These are phyloP conservation scores for Gloeopeniophorella convolvens DNA, from an alignment of 768 basidiomycete species.

Conservation along the genomic window DNA sequence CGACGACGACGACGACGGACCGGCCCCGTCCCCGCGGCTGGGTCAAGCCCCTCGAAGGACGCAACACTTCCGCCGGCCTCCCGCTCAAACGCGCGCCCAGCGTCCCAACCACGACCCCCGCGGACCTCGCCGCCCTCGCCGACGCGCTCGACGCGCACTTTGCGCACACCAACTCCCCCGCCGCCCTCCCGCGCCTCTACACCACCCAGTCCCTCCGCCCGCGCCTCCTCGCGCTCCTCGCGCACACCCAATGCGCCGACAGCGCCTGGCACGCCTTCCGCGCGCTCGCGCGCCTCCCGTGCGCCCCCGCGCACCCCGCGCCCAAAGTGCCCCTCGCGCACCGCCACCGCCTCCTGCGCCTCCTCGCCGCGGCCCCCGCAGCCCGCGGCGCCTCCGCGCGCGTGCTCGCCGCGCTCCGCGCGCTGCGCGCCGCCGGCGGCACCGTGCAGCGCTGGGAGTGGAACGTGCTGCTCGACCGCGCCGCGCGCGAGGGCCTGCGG, in stretches of 20 bases:
- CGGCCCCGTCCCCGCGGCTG: neutral
- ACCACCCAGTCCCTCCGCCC: neutral
- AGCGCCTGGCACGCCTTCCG: conserved; percentile 41
- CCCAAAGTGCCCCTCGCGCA: conserved; percentile 31
- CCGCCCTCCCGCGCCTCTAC: conserved; percentile 9
- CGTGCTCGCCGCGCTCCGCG: conserved; percentile 60
- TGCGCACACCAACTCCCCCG: neutral
- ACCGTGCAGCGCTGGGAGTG: conserved; percentile 59
- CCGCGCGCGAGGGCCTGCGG: conserved; percentile 55
- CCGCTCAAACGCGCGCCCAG: conserved; percentile 5
- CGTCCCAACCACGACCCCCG: conserved; percentile 4
- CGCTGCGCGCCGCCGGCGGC: conserved; percentile 50
- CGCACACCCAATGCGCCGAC: conserved; percentile 4
- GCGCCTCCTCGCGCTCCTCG: conserved; percentile 8
- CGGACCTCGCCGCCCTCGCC: conserved; percentile 9
- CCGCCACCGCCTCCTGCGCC: conserved; percentile 56
- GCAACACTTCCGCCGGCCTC: conserved; percentile 7
- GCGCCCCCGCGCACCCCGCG: neutral
- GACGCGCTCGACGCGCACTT: conserved; percentile 10
- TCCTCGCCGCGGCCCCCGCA: conserved; percentile 51
- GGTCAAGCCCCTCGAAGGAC: conserved; percentile 8
- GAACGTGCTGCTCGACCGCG: conserved; percentile 66
- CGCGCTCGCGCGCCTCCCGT: conserved; percentile 25
- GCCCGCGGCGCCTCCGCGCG: conserved; percentile 57
- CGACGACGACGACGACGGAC: neutral